A percentile compares a stretch with the other conserved stretches of the same genome.
Conservation (phyloP, 306 rosid species). For the Castanea mollissima region DNA sequence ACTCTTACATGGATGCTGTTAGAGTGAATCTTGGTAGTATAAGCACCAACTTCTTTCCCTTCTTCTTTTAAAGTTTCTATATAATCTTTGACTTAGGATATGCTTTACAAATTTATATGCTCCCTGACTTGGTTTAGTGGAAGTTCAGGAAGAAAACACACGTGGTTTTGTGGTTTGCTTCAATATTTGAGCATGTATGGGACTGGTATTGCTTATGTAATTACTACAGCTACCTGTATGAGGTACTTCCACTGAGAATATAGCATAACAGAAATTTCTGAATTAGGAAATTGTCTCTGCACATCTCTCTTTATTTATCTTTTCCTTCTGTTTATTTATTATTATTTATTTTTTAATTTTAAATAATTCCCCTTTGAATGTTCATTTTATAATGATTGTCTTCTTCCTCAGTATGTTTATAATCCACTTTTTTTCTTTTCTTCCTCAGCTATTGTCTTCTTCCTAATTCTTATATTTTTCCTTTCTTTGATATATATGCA, state of each 20-base stretch:
- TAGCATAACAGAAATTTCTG: neutral
- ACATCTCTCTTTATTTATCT: too few relatives aligned
- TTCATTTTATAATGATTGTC: neutral
- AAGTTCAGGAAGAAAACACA: conserved; percentile 50
- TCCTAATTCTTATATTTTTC: neutral
- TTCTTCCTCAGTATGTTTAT: neutral
- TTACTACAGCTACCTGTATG: conserved; percentile 66
- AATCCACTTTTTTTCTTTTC: neutral
- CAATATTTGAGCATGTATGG: conserved; percentile 65
- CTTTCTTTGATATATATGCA: conserved; percentile 11
- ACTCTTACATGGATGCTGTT: conserved; percentile 54
- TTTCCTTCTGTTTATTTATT: too few relatives aligned
- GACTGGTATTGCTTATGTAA: conserved; percentile 54
- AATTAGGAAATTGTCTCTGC: neutral
- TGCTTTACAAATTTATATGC: neutral
- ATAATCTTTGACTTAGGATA: conserved; percentile 12
- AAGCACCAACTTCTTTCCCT: neutral
- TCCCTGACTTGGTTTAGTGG: conserved; percentile 25
- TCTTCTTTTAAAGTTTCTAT: neutral
- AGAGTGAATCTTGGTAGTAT: conserved; percentile 53
- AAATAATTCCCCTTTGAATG: too few relatives aligned
- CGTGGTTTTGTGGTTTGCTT: conserved; percentile 51
- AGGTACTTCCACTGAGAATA: conserved; percentile 39
- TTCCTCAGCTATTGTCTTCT: neutral
- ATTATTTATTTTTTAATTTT: too few relatives aligned